Base-by-base conservation (phyloP, 208 protist genomes). In the Leptomonas pyrrhocoris region DNA sequence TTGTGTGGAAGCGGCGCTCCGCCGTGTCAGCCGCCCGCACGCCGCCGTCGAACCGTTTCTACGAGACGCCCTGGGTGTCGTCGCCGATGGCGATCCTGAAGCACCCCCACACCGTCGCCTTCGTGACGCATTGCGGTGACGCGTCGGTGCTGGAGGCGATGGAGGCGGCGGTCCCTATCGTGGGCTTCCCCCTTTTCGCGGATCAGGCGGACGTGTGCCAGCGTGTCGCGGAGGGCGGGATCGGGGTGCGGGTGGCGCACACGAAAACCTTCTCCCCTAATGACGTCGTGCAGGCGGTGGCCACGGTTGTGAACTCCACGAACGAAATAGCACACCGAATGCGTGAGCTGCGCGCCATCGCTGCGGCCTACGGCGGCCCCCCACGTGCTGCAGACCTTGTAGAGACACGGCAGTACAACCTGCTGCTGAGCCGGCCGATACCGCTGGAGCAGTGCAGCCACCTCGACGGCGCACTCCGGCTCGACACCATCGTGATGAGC, bases 171-270 rank as follows among this genome's bases (percentile, higher is more conserved):
- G 64, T 90, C 9, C 84, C 79, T 8, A 46, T 85, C 28, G 56
- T 80, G 40, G 74, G 81, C 56, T 66, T 90, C 34, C 84, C 84
- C 34, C 74, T 87, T 50, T 85, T 84, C 30, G 84, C 81, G 19
- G 81, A 87, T 51, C 81, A 87, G 38, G 69, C 58, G 2, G 84
- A 87, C 55, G 84, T 85, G 42, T 90, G 84, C 73, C 78, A 85
- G 69, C 84, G 81, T n/a, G 67, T 85, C 42, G 45, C 50, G 9
- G 79, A 87, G 61, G 61, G 71, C 30, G 71, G 74, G 30, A 76
- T 87, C 28, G 81, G 81, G 31, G 60, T 55, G 42, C 72, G 58
- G 54, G 55, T 84, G 36, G 73, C 70, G 23, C 58, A 64, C 18
- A 78, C 77, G 48, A 66, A 75, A 38, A 27, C 28, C 27, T 79